Base-by-base conservation (phyloP, 2,329 filamentous ascomycete genomes). In the Didymellaceae sp. region DNA sequence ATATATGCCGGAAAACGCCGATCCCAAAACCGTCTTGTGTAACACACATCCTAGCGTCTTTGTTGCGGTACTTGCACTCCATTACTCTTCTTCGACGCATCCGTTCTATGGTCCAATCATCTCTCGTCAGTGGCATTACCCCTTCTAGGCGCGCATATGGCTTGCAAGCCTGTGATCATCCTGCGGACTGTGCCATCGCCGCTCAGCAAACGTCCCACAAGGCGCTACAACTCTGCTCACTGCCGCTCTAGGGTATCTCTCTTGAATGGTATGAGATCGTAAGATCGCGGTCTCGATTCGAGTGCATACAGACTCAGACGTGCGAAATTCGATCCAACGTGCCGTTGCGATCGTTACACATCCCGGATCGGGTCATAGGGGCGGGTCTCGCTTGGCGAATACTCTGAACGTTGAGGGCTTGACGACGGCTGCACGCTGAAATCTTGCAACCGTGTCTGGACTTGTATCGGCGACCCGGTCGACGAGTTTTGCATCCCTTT, bases 301-400 rank as follows among this genome's bases (percentile, higher is more conserved):
- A 47, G 51, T 57, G 44, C 41, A 52, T 55, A 31, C 41, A 41
- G 46, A 55, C 46, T 46, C 50, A 62, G 63, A 57, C 34, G 48
- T 58, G 59, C 58, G 52, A 51, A 49, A 46, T 53, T 57, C 59
- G 39, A 41, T 38, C 28, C 42, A 46, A 42, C 25, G 24, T 37
- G 42, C 37, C 34, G 38, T 24, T 37, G 48, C 28, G n/a, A 16
- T 18, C 33, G 7, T 38, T 71, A 72, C 51, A 71, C 67, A 59
- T 72, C 69, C 58, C 68, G 61, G 46, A 72, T 69, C 43, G 69
- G 69, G 25, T 72, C 69, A 56, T 70, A 72, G 17, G 67, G 65
- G 43, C 67, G 68, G 37, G 60, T 62, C 45, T 70, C 68, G 62
- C 61, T 70, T 53, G 68, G 62, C 47, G 68, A 67, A 53, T 63